Percentiles rank a stretch among this genome's conserved stretches.
Conservation (phyloP, 2,329 filamentous ascomycete genomes). For the Cercospora zeina region DNA sequence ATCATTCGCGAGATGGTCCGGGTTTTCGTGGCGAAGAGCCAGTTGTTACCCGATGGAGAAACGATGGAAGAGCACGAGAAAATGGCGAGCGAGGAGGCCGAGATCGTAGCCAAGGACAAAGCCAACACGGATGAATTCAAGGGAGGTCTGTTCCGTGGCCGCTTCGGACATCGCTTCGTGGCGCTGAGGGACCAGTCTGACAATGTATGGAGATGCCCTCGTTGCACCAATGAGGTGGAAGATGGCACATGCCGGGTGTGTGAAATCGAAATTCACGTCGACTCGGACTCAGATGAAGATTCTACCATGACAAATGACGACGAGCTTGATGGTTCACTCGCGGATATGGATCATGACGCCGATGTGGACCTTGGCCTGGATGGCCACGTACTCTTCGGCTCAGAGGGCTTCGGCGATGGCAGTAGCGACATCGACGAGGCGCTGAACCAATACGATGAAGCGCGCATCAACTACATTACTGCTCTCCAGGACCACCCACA, state of each 20-base stretch:
- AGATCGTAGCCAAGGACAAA: conserved; percentile 61
- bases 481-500: neutral
- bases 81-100: conserved; percentile 61
- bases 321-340: conserved; percentile 45
- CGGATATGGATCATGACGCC: conserved; percentile 43
- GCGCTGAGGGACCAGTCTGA: conserved; percentile 59
- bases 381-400: conserved; percentile 13
- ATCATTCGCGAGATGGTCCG: conserved; percentile 65
- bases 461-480: conserved; percentile 1
- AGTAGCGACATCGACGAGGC: conserved; percentile 5
- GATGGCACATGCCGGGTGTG: conserved; percentile 60
- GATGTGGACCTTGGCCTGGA: conserved; percentile 28
- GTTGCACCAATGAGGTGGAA: conserved; percentile 64
- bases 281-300: conserved; percentile 48
- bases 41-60: conserved; percentile 64
- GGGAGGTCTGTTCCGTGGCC: conserved; percentile 65
- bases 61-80: conserved; percentile 61
- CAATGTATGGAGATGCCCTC: conserved; percentile 62
- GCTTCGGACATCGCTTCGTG: conserved; percentile 49
- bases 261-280: conserved; percentile 46
- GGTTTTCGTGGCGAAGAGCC: conserved; percentile 60
- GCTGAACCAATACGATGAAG: neutral
- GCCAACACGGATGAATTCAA: conserved; percentile 51
- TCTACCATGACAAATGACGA: conserved; percentile 41
- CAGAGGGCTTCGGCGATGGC: conserved; percentile 14